phyloP scores from a whole-genome alignment of 2,329 filamentous ascomycete genomes.

The Colletotrichum kahawae region DNA sequence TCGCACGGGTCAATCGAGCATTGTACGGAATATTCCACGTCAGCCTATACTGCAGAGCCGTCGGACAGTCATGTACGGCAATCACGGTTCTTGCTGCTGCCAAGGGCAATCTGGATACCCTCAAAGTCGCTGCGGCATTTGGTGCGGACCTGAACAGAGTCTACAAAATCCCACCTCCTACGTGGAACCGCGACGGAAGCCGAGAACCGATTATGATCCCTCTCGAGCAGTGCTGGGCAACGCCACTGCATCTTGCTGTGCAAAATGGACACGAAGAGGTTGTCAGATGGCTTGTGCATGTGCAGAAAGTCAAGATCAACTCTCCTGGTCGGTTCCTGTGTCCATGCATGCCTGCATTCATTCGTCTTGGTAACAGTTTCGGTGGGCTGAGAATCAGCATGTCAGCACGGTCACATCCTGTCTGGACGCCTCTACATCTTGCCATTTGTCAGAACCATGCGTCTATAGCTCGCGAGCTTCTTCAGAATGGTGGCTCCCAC shows the following conservation, averaged over 20 bases:
- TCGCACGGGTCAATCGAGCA: background rate
- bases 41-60: background rate
- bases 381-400: fast-evolving
- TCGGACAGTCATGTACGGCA: background rate
- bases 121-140: background rate
- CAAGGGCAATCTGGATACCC: background rate
- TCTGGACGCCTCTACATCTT: background rate
- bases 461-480: background rate
- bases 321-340: background rate
- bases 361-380: fast-evolving
- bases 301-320: background rate
- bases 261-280: background rate
- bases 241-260: background rate
- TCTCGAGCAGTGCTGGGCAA: background rate
- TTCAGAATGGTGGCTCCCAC: background rate
- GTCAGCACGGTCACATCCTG: background rate
- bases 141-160: background rate
- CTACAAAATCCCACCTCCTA: fast-evolving
- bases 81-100: background rate
- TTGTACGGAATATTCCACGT: background rate
- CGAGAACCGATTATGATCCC: background rate
- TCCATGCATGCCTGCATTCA: background rate
- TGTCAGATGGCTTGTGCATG: background rate
- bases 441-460: background rate
- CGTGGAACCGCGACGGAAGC: too few species aligned